phyloP scores from a whole-genome alignment of 768 basidiomycete genomes.

The Tylopilus vinaceipallidus region DNA sequence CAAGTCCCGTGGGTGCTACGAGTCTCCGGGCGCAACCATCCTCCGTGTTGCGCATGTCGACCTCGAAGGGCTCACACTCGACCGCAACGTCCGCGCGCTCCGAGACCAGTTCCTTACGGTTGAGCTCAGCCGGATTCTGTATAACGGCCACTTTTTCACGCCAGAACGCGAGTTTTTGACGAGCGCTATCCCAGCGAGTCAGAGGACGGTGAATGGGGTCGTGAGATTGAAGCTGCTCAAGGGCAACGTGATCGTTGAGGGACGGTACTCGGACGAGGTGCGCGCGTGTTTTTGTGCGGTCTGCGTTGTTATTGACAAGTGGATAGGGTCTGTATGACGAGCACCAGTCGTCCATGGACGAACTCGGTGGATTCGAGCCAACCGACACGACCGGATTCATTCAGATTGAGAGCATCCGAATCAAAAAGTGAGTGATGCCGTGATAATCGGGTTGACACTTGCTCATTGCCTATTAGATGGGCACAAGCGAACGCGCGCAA shows the following conservation, averaged over 20 bases:
- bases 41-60: constrained; percentile 94
- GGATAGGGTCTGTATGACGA: constrained; percentile 89
- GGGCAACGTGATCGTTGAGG: constrained; percentile 94
- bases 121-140: constrained; percentile 86
- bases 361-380: constrained; percentile 96
- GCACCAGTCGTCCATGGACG: constrained; percentile 96
- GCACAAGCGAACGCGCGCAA: constrained; percentile 83
- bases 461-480: constrained; percentile 51
- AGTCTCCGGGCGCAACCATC: constrained; percentile 95
- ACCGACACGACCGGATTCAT: constrained; percentile 96
- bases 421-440: constrained; percentile 76
- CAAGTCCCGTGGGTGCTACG: constrained; percentile 99
- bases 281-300: constrained; percentile 10
- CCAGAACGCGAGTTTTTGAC: constrained; percentile 96
- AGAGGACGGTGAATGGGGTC: constrained; percentile 93
- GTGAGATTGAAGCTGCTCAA: constrained; percentile 92
- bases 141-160: constrained; percentile 99
- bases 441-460: neutral
- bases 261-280: constrained; percentile 85
- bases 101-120: constrained; percentile 95
- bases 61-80: constrained; percentile 95
- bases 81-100: constrained; percentile 92
- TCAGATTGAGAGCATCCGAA: constrained; percentile 94
- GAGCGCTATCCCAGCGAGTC: constrained; percentile 87
- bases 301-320: neutral